Conservation (phyloP, 345 rosid genomes). For the Lagerstroemia speciosa region DNA sequence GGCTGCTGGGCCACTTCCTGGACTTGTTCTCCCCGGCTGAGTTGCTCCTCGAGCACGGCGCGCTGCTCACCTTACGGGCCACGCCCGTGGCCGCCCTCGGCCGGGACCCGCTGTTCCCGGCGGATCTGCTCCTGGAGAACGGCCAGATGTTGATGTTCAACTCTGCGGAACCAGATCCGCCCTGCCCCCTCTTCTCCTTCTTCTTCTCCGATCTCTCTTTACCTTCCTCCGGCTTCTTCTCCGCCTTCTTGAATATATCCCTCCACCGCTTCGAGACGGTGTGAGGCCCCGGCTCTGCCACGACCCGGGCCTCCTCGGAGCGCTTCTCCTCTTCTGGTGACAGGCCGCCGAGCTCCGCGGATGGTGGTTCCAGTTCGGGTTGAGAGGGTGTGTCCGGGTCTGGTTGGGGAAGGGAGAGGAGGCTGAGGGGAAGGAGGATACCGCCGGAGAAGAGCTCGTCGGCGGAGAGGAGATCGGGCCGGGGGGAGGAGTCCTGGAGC, state of each 20-base stretch:
- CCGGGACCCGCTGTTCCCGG: conserved; percentile 47
- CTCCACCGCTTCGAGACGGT: conserved; percentile 63
- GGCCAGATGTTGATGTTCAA: conserved; percentile 78
- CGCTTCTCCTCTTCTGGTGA: background rate
- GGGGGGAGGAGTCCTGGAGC: conserved; percentile 43
- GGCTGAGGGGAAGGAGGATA: conserved; percentile 52
- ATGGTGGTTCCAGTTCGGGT: background rate
- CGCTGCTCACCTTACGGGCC: conserved; percentile 59
- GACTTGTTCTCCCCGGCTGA: conserved; percentile 54
- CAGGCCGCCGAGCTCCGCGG: background rate
- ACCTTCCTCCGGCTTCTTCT: conserved; percentile 27
- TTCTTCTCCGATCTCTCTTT: conserved; percentile 20
- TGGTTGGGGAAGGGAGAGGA: conserved; percentile 13
- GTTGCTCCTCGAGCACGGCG: conserved; percentile 76
- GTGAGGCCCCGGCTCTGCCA: conserved; percentile 8
- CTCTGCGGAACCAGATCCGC: conserved; percentile 28
- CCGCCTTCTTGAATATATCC: conserved; percentile 44
- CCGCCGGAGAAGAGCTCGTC: conserved; percentile 71
- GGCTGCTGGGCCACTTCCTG: conserved; percentile 59
- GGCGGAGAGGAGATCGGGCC: conserved; percentile 51
- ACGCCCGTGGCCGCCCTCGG: conserved; percentile 25
- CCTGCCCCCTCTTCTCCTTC: conserved; percentile 24
- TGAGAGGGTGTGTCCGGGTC: conserved; percentile 3
- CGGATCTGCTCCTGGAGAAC: conserved; percentile 78
- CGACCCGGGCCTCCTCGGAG: conserved; percentile 9